Evolutionary conservation across 176 grass and related monocot genomes (phyloP).

Genomic region (Secale cereale): DNA sequence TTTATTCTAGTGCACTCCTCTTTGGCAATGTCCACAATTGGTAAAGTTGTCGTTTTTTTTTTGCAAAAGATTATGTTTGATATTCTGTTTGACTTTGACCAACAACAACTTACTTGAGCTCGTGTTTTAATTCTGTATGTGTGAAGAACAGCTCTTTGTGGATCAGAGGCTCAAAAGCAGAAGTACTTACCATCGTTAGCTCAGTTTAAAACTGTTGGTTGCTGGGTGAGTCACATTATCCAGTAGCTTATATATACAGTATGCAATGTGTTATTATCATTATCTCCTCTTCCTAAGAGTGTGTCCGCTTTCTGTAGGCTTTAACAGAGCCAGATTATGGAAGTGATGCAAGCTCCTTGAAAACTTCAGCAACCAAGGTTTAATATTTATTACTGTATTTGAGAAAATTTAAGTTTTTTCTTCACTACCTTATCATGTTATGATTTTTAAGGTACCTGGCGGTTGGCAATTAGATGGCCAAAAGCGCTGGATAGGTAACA

Average conservation of each 20-base stretch:
- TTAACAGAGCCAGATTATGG: slow-evolving; percentile 92
- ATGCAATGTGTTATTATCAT: not conserved
- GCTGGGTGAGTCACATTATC: slow-evolving; percentile 66
- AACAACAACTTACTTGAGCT: not conserved
- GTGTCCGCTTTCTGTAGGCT: slow-evolving; percentile 43
- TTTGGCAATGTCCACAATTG: slow-evolving; percentile 80
- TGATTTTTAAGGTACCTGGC: slow-evolving; percentile 71
- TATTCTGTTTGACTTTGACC: not conserved
- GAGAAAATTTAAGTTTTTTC: not conserved
- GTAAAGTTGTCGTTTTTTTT: slow-evolving; percentile 36
- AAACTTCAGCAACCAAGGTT: slow-evolving; percentile 78
- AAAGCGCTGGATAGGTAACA: slow-evolving; percentile 96
- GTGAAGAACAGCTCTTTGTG: slow-evolving; percentile 62
- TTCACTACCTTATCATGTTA: slow-evolving; percentile 5
- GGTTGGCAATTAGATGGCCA: slow-evolving; percentile 91
- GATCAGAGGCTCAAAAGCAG: slow-evolving; percentile 92
- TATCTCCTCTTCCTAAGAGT: not conserved
- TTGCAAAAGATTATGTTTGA: not conserved
- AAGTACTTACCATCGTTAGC: slow-evolving; percentile 79
- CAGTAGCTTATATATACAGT: not conserved
- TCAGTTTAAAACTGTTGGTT: slow-evolving; percentile 61
- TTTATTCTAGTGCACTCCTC: slow-evolving; percentile 92
- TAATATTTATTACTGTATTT: slow-evolving; percentile 5
- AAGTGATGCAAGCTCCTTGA: slow-evolving; percentile 90
- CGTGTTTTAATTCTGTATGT: not conserved